Evolutionary conservation across 192 early-diverging fungal species (phyloP).

Genomic region (Backusella circina): DNA sequence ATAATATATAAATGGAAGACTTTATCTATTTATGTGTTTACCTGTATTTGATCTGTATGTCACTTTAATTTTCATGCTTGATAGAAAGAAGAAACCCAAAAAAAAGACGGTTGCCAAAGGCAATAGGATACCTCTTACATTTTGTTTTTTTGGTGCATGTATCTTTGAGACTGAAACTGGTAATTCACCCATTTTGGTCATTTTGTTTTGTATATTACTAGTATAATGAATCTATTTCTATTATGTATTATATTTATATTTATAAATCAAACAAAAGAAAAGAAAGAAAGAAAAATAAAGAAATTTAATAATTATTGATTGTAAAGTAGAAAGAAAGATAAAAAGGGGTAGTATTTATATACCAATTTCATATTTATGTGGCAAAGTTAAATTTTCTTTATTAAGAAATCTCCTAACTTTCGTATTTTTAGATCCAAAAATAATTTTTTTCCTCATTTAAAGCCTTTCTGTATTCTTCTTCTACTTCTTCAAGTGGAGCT

Average conservation of each 20-base stretch:
- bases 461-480: neutral
- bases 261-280: neutral
- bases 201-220: neutral
- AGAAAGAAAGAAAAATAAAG: neutral
- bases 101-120: neutral
- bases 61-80: neutral
- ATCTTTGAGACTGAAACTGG: neutral
- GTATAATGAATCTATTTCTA: neutral
- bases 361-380: neutral
- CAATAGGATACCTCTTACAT: neutral
- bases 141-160: neutral
- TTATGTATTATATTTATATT: neutral
- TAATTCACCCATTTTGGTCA: neutral
- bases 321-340: neutral
- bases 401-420: neutral
- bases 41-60: neutral
- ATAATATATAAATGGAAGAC: neutral
- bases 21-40: neutral
- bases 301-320: neutral
- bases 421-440: neutral
- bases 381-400: neutral
- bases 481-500: neutral
- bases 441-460: neutral
- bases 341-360: neutral
- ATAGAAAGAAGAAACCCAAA: constrained; percentile 2